Base-by-base conservation (phyloP, 164 flowering plant genomes). In the Saururus chinensis region DNA sequence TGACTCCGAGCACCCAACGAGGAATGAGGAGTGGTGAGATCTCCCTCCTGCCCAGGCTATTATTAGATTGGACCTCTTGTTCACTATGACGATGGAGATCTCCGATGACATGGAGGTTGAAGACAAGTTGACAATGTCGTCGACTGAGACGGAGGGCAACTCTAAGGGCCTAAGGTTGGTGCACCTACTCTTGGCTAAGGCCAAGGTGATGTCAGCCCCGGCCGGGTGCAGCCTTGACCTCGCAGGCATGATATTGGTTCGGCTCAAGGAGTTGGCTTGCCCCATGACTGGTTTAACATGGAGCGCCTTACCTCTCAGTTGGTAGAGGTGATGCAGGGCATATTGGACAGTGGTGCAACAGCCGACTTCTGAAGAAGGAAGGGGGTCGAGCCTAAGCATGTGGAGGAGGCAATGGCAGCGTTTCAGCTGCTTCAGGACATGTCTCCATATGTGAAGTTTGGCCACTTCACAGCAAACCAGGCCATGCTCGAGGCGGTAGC, bases 221-320 rank as follows among this genome's bases (percentile, higher is more conserved):
- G 77, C 22, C 1, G 71, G 75, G 74, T 68, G 76, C 61, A 73
- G 80, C 81, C 77, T 74, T 6, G 96, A 84, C 9, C 70, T 88
- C 77, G 90, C 87, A 60, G 76, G 85, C 62, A 90, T 86, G 88
- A 86, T 88, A 81, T 81, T 88, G 85, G 82, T 84, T 77, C 92
- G 92, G 88, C 90, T 88, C 87, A 84, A 77, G 80, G 90, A 86
- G 56, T 81, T 88, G 73, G 86, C 80, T 10, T 84, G 92, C 11
- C 89, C 87, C 0, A 70, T 6, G 73, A 71, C 7, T 82, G 86
- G 14, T 70, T 83, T 42, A 88, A 82, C 78, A 83, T 86, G 81
- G 96, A 86, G 64, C 71, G 92, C 56, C 65, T 88, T 0, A 88
- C 92, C 35, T 87, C 87, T 19, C 75, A 86, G 70, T 88, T 88